Base-by-base conservation (phyloP, 2,329 filamentous ascomycete species). In the Alternaria arbusti region DNA sequence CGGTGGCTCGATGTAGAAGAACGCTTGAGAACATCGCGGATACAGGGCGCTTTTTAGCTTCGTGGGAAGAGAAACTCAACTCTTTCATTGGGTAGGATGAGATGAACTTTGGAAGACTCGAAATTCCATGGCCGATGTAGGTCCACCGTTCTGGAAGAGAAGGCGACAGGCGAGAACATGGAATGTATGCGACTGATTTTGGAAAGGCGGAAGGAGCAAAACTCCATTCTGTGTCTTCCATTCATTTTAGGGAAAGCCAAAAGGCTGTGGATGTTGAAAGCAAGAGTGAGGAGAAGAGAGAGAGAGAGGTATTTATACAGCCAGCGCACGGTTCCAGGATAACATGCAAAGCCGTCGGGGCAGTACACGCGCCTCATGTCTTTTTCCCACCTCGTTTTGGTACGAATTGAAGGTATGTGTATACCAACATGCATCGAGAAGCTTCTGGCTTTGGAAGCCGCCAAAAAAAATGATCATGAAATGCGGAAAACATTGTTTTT, bases 351-450 rank as follows among this genome's bases (percentile, higher is more conserved):
- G 7, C 15, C 5, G 9, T 17, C 5, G n/a, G 15, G 8, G n/a
- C n/a, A 40, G 9, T 11, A 11, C 2, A 3, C 1, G 9, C 5
- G 15, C 9, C 36, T 40, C n/a, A 40, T 17, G n/a, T 11, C 1
- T 2, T 17, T 40, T 0, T 17, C 15, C 5, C 17, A 40, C 1
- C 3, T 40, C 15, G 2, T 0, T 40, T 17, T 40, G 15, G n/a
- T 1, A 0, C 0, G 5, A 10, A 40, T 40, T 2, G 0, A 40
- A 17, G 36, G 15, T 10, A 0, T 10, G 12, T 40, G 10, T n/a
- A 40, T 8, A n/a, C 15, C 8, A 9, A 15, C 1, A 10, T 40
- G 15, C 8, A 40, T n/a, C 7, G 4, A 9, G 15, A 9, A 9
- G 30, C 13, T 32, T 15, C 1, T 6, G 15, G 30, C 2, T 15